Base-by-base conservation (phyloP, 2,329 filamentous ascomycete genomes). In the Ophiocordyceps camponoti-floridani region DNA sequence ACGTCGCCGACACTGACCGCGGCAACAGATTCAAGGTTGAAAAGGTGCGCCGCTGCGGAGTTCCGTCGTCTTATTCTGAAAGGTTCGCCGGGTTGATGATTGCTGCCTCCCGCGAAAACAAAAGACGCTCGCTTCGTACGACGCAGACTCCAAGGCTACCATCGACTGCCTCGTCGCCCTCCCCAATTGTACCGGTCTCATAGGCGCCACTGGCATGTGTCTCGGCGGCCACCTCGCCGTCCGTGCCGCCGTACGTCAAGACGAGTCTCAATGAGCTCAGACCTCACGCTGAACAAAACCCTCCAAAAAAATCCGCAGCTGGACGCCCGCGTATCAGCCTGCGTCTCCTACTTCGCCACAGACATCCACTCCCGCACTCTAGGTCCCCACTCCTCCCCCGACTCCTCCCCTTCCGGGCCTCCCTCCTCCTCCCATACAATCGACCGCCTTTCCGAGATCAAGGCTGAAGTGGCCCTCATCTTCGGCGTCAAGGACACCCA, bases 401-500 rank as follows among this genome's bases (percentile, higher is more conserved):
- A 73, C 60, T 59, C 62, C 42, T 67, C 68, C 27, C 42, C 59
- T 8, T 46, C 57, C 1, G 48, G 64, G 7, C 58, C 65, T 1
- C 50, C 55, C 23, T 48, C 54, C 52, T 70, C 65, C 54, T 61
- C 54, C 49, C 72, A 75, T 62, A 75, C 72, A 14, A 52, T 75
- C 46, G 71, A 75, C 56, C 62, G 54, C 45, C 60, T 84, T 14
- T 58, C 62, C 7, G 76, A 82, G 51, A 82, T 94, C 60, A 77
- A 84, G 53, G 83, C 89, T 56, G 88, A 95, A 61, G 65, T 91
- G 14, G 72, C 84, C 47, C 82, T 94, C 77, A 93, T 95, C 56
- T 94, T 94, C 58, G 88, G 88, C 44, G 82, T 93, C 62, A 79
- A 82, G 58, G 88, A 95, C 61, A 94, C 79, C 47, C 88, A 95